A percentile compares a stretch with the other conserved stretches of the same genome.
Conservation (phyloP, 257 asterid species). For the Solanum bulbocastanum region DNA sequence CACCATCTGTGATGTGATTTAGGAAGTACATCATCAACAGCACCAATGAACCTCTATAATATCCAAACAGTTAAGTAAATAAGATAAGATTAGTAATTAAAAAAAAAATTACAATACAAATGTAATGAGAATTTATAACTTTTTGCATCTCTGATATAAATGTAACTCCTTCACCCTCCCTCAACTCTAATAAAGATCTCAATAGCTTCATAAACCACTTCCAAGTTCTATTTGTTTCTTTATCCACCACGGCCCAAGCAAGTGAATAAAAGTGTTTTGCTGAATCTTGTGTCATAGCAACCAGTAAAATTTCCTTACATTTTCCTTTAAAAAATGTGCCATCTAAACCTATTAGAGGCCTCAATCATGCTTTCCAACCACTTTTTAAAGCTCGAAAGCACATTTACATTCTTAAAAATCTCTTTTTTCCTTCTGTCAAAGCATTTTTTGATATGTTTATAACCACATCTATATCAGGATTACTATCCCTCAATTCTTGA, state of each 20-base stretch:
- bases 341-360: not conserved
- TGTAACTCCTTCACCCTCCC: not conserved
- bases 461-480: not conserved
- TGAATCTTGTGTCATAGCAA: not conserved
- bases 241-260: not conserved
- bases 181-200: not conserved
- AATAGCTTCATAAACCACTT: not conserved
- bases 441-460: not conserved
- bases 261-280: too few relatives aligned
- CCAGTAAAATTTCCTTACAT: too few relatives aligned
- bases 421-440: too few relatives aligned
- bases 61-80: too few relatives aligned
- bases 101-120: too few relatives aligned
- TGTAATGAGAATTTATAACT: not conserved
- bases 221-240: not conserved
- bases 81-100: too few relatives aligned
- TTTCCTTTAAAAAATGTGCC: not conserved
- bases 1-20: too few relatives aligned
- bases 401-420: not conserved
- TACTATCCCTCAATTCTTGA: not conserved
- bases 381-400: not conserved
- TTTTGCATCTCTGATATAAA: not conserved
- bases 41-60: not conserved
- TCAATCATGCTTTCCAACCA: not conserved
- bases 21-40: not conserved